A percentile compares a stretch with the other conserved stretches of the same genome.
Evolutionary conservation across 768 basidiomycete genomes (phyloP).

Genomic region (Amanita rubescens): DNA sequence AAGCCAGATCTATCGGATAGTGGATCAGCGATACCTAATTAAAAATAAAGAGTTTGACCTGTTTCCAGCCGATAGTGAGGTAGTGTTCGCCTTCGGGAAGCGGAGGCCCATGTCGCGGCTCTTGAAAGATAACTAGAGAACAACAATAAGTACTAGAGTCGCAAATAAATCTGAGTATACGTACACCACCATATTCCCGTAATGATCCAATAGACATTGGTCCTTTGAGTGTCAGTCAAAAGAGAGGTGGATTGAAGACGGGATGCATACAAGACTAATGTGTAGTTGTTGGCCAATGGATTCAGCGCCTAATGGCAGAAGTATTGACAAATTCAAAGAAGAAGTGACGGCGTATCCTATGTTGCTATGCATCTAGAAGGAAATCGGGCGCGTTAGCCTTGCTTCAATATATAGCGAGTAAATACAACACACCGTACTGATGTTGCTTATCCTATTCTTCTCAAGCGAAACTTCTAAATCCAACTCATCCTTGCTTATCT

Average conservation of each 20-base stretch:
- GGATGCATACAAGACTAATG: slow-evolving; percentile 53
- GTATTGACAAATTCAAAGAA: slow-evolving; percentile 59
- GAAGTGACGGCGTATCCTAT: slow-evolving; percentile 64
- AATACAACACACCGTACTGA: slow-evolving; percentile 57
- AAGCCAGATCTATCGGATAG: slow-evolving; percentile 56
- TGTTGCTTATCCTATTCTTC: slow-evolving; percentile 81
- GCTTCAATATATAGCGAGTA: not conserved
- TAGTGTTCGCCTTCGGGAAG: slow-evolving; percentile 74
- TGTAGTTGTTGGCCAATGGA: slow-evolving; percentile 67
- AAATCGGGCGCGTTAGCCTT: not conserved
- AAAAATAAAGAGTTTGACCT: slow-evolving; percentile 30
- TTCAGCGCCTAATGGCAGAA: slow-evolving; percentile 55
- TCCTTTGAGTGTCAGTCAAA: slow-evolving; percentile 27
- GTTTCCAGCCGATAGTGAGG: slow-evolving; percentile 81
- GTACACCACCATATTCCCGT: slow-evolving; percentile 86
- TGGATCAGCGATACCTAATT: too few relatives aligned
- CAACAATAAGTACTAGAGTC: not conserved
- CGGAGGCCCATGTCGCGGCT: slow-evolving; percentile 74
- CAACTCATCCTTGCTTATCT: slow-evolving; percentile 54
- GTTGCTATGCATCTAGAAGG: slow-evolving; percentile 59
- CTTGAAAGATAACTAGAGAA: slow-evolving; percentile 66
- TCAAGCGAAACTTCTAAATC: slow-evolving; percentile 72
- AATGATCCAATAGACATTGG: slow-evolving; percentile 71
- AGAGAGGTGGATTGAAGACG: not conserved
- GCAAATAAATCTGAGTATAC: slow-evolving; percentile 15